Percentiles rank a stretch among this genome's conserved stretches.
phyloP scores from a whole-genome alignment of 192 early-diverging fungal species.

The Entomortierella parvispora region DNA sequence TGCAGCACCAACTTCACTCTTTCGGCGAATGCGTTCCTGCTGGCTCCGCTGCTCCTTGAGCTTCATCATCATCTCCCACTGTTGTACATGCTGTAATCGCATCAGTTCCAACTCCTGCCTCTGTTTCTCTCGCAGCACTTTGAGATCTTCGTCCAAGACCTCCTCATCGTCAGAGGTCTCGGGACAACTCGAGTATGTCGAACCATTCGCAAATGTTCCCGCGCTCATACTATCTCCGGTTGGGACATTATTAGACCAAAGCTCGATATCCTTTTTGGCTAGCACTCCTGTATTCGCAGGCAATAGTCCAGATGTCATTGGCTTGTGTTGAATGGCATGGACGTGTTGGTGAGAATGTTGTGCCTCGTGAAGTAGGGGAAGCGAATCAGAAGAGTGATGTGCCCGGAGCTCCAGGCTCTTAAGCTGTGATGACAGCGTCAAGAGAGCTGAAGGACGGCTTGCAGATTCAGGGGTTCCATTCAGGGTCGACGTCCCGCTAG shows the following conservation, averaged over 20 bases:
- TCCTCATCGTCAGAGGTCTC: conserved; percentile 50
- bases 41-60: conserved; percentile 36
- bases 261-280: conserved; percentile 27
- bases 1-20: conserved; percentile 24
- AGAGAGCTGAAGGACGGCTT: not conserved
- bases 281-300: conserved; percentile 5
- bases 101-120: conserved; percentile 37
- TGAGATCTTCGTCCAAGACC: conserved; percentile 41
- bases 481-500: too few relatives aligned
- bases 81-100: conserved; percentile 36
- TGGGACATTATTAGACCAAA: conserved; percentile 9
- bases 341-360: conserved; percentile 16
- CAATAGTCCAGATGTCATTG: not conserved
- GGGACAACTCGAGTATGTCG: conserved; percentile 42
- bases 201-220: conserved; percentile 28
- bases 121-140: conserved; percentile 35
- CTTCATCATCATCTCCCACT: conserved; percentile 52
- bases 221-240: conserved; percentile 4
- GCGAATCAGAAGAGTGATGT: conserved; percentile 8
- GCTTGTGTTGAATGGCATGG: conserved; percentile 4
- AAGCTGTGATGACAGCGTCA: not conserved
- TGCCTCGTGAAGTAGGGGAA: not conserved
- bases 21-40: conserved; percentile 33
- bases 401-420: conserved; percentile 7
- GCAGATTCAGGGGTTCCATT: too few relatives aligned